Evolutionary conservation across 139 green algal genomes (phyloP), one percentile per base, ranked within the genome.

Genomic region (Cymbomonas tetramitiformis): DNA sequence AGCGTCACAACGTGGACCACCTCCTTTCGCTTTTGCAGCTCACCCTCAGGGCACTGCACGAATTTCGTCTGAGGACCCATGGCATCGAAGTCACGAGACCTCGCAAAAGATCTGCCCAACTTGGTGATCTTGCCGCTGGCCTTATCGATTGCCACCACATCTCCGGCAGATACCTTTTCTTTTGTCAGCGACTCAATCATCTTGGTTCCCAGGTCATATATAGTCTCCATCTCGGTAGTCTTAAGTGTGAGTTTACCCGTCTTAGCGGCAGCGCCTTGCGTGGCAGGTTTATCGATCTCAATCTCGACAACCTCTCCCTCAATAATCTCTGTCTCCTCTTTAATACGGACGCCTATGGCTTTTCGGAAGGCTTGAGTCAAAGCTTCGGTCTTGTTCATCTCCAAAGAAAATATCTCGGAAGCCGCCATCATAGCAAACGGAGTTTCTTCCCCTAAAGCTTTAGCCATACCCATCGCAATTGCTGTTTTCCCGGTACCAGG

Each of bases 151-250:
- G 85, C 77, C 30, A 98, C 87, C 12, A 98, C 80, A 52, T 98
- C 91, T 0, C 91, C 91, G 9, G 86, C 84, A 24, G 77, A 65
- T 28, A 94, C 86, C 74, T 95, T 96, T 51, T 93, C 86, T 62
- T 89, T 87, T 6, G 73, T 69, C 12, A 97, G 61, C 0, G 78
- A 61, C 30, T 79, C 72, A 51, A 79, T 79, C 72, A 79, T 79
- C 58, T 79, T 79, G 31, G 44, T 48, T 3, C 91, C 91, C 43
- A 98, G 76, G 68, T 98, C 91, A 68, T 96, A 98, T 15, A 98
- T 81, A 0, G 91, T 97, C 73, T 98, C 91, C 91, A 98, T 98
- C 49, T 98, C 91, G 0, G 87, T 98, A 0, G 91, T 98, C 58
- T 97, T 98, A 51, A 98, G 78, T 0, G 90, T 98, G 34, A 98